Base-by-base conservation (phyloP, 2,329 filamentous ascomycete genomes). In the Aplosporella prunicola region DNA sequence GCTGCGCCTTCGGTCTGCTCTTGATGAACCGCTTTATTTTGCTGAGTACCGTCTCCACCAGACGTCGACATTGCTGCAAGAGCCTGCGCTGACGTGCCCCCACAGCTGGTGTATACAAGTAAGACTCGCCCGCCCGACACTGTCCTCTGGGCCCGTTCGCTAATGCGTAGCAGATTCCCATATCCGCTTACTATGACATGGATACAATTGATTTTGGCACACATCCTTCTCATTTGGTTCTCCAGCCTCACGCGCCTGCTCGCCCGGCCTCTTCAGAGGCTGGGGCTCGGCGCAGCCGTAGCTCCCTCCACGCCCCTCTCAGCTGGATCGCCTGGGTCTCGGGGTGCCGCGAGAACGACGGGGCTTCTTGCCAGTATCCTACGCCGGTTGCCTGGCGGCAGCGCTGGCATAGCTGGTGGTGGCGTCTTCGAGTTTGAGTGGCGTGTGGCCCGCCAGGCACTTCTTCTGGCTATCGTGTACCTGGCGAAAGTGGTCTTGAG, bases 391-490 rank as follows among this genome's bases (percentile, higher is more conserved):
- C 37, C 50, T 9, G 57, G 57, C 39, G 61, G 62, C 9, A 63
- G 61, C 0, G 64, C 66, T 4, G 67, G 68, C 11, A 69, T 71
- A 43, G 66, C 69, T 20, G 68, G 69, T n/a, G 69, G 68, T 13
- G 68, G 70, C 7, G 47, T 72, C 3, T 67, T 74, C 38, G 69
- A 72, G 43, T 70, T 72, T 37, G 67, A 72, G 38, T 56, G 53
- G 42, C 50, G 56, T 25, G 57, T 66, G n/a, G 68, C 61, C 1
- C 64, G 62, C 42, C 62, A 65, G 39, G 64, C 68, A 14, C 50
- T 72, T 1, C 68, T 68, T 9, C 50, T 70, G 7, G 66, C 69
- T 1, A 50, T 69, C 9, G 60, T 72, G 32, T 72, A 68, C 42
- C 56, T 71, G 17, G 58, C 61, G 18, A 72, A 69, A 45, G 58